phyloP scores from a whole-genome alignment of 2,329 filamentous ascomycete species.

The Botrytis tulipae region DNA sequence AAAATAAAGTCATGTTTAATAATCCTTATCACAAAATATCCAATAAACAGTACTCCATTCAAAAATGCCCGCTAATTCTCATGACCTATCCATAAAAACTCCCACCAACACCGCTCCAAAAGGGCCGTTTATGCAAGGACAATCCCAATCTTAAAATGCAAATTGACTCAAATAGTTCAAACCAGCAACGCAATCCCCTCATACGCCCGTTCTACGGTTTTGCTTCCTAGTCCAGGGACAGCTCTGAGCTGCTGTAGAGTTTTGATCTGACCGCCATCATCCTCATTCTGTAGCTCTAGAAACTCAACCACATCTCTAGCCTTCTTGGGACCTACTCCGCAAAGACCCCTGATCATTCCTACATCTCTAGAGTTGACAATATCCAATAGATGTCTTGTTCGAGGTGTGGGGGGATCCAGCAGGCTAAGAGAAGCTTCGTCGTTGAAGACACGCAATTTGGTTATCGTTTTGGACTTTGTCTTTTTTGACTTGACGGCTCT shows the following conservation, averaged over 20 bases:
- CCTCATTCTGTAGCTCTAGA: conserved; percentile 47
- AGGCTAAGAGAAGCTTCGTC: conserved; percentile 46
- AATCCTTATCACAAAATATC: conserved; percentile 1
- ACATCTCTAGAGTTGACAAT: conserved; percentile 74
- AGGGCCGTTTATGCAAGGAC: conserved; percentile 24
- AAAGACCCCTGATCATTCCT: conserved; percentile 61
- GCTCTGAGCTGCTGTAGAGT: conserved; percentile 51
- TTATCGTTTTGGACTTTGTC: conserved; percentile 35
- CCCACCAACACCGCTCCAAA: conserved; percentile 14
- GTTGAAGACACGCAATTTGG: conserved; percentile 37
- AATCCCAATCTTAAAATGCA: conserved; percentile 8
- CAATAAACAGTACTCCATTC: conserved; percentile 18
- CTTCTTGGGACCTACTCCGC: conserved; percentile 71
- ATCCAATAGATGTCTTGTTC: conserved; percentile 60
- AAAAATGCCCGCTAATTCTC: conserved; percentile 14
- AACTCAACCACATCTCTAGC: conserved; percentile 60
- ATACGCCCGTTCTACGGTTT: conserved; percentile 54
- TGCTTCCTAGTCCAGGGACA: conserved; percentile 57
- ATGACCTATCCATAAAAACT: conserved; percentile 20
- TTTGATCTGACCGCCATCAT: conserved; percentile 45
- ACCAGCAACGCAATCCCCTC: conserved; percentile 37
- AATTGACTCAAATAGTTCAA: conserved; percentile 21
- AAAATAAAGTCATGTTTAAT: not conserved
- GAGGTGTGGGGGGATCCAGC: conserved; percentile 39
- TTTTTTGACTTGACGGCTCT: conserved; percentile 37